Evolutionary conservation across 1,139 yeast species (phyloP).

Genomic region (Suhomyces bokatorum): DNA sequence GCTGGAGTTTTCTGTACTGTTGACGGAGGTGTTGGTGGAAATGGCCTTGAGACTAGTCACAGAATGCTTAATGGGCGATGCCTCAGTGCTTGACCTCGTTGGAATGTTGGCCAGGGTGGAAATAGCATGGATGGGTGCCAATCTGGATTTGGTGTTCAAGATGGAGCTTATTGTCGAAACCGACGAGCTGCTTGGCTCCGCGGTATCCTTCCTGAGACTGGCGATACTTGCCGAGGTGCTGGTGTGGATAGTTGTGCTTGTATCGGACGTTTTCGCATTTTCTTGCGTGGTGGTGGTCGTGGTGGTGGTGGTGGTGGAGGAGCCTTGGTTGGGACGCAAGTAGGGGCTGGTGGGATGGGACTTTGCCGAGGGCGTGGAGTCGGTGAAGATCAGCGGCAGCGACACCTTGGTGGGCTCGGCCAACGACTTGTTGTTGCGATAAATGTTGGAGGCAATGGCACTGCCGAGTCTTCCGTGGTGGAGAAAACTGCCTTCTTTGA

Average conservation of each 20-base stretch:
- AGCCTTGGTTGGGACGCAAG: not conserved
- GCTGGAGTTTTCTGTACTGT: slow-evolving; percentile 8
- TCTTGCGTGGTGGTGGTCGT: too few relatives aligned
- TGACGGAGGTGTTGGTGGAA: slow-evolving; percentile 9
- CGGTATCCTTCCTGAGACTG: not conserved
- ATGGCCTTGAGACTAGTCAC: slow-evolving; percentile 4
- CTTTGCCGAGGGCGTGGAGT: not conserved
- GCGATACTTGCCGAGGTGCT: not conserved
- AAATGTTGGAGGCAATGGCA: slow-evolving; percentile 21
- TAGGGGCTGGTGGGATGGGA: slow-evolving; percentile 7
- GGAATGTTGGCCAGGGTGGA: not conserved
- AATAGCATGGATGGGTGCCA: not conserved
- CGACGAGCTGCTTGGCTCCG: not conserved
- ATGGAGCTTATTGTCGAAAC: slow-evolving; percentile 3
- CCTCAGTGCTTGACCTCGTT: not conserved
- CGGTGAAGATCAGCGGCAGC: slow-evolving; percentile 20
- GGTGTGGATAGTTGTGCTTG: slow-evolving; percentile 6
- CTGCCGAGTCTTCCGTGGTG: slow-evolving; percentile 17
- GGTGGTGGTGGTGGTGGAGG: too few relatives aligned
- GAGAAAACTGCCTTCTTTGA: slow-evolving; percentile 12
- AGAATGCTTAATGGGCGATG: not conserved
- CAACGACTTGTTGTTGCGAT: slow-evolving; percentile 12
- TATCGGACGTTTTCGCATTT: slow-evolving; percentile 5
- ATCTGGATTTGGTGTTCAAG: slow-evolving; percentile 1
- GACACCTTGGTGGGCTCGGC: slow-evolving; percentile 18